Conservation (phyloP, 345 rosid genomes). For the Gossypium rotundifolium region DNA sequence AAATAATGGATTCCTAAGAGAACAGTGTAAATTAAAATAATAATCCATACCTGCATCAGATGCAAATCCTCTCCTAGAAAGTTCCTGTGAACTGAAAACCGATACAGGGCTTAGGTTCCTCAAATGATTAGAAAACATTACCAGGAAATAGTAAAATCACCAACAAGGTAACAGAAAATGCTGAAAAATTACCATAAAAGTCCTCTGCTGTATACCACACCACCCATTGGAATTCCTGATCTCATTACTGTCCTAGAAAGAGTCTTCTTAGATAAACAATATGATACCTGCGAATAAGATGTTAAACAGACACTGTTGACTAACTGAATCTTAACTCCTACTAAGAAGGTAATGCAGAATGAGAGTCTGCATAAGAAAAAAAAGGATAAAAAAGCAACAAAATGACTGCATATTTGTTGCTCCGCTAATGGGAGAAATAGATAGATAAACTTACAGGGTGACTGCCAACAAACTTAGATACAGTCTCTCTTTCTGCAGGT, state of each 20-base stretch:
- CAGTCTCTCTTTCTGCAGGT: constrained; percentile 29
- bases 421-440: not conserved
- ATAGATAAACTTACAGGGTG: constrained; percentile 37
- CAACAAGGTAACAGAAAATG: not conserved
- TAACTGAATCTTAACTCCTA: constrained; percentile 3
- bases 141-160: not conserved
- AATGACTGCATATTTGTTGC: constrained; percentile 1
- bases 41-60: constrained; percentile 57
- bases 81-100: constrained; percentile 42
- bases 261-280: constrained; percentile 27
- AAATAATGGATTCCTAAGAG: not conserved
- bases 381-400: not conserved
- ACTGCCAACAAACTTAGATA: constrained; percentile 22
- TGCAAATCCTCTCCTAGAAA: constrained; percentile 57
- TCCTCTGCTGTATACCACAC: constrained; percentile 21
- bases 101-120: constrained; percentile 6
- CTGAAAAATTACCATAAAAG: constrained; percentile 32
- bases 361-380: not conserved
- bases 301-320: not conserved
- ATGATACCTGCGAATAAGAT: constrained; percentile 33
- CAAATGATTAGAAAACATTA: not conserved
- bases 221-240: constrained; percentile 31
- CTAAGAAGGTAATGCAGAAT: not conserved
- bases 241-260: constrained; percentile 29
- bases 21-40: not conserved